Percentiles rank a stretch among this genome's conserved stretches.
Evolutionary conservation across 805 yeast species (phyloP).

Genomic region (Metschnikowia continentalis): DNA sequence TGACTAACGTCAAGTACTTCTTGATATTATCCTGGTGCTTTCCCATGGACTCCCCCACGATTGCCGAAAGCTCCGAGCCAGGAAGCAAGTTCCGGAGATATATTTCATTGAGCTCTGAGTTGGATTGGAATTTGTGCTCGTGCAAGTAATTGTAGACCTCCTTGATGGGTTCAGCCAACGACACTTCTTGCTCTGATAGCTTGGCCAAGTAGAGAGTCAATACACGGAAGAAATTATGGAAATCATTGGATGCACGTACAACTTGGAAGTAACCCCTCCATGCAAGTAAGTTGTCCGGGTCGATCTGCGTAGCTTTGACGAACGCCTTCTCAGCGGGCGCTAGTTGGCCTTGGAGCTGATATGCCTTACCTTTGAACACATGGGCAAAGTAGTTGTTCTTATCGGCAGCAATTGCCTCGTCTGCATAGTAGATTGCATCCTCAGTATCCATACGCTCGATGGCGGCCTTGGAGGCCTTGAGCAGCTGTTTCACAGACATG

Average conservation of each 20-base stretch:
- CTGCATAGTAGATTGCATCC: slow-evolving; percentile 52
- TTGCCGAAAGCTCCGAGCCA: slow-evolving; percentile 50
- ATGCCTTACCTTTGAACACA: slow-evolving; percentile 69
- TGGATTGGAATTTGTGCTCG: slow-evolving; percentile 25
- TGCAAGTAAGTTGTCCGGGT: slow-evolving; percentile 53
- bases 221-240: slow-evolving; percentile 43
- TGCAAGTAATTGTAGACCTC: slow-evolving; percentile 46
- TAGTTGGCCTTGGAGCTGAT: slow-evolving; percentile 40
- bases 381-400: slow-evolving; percentile 58
- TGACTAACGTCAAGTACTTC: slow-evolving; percentile 40
- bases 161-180: slow-evolving; percentile 46
- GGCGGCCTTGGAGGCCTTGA: slow-evolving; percentile 43
- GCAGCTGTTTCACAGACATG: slow-evolving; percentile 25
- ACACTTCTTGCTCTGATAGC: slow-evolving; percentile 39
- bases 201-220: slow-evolving; percentile 43
- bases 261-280: slow-evolving; percentile 77
- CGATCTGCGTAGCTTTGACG: slow-evolving; percentile 45
- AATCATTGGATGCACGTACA: slow-evolving; percentile 34
- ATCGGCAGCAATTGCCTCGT: slow-evolving; percentile 55
- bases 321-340: slow-evolving; percentile 43
- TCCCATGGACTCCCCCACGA: slow-evolving; percentile 44
- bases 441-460: slow-evolving; percentile 57
- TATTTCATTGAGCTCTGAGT: slow-evolving; percentile 36
- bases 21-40: slow-evolving; percentile 43
- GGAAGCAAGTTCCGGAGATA: slow-evolving; percentile 54